Evolutionary conservation across 345 rosid genomes (phyloP).

Genomic region (Dovyalis caffra): DNA sequence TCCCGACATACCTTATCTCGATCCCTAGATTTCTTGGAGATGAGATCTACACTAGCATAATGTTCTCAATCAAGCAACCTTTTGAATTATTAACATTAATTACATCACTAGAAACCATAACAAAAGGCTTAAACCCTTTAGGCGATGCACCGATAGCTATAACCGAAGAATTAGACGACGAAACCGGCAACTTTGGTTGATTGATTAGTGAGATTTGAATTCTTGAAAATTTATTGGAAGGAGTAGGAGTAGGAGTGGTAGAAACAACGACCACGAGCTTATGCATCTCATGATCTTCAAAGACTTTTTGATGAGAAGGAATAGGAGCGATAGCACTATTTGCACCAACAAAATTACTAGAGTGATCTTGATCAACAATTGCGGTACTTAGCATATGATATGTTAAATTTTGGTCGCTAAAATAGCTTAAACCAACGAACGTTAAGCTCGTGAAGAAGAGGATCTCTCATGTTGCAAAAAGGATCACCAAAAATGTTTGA

Average conservation of each 20-base stretch:
- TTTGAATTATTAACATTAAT: conserved; percentile 34
- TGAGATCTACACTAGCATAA: conserved; percentile 72
- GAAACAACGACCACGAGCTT: not conserved
- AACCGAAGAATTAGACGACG: conserved; percentile 46
- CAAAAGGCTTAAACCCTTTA: conserved; percentile 35
- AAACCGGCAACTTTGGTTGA: conserved; percentile 24
- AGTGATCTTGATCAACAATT: conserved; percentile 3
- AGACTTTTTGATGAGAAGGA: conserved; percentile 18
- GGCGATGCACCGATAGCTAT: conserved; percentile 30
- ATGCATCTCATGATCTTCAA: conserved; percentile 43
- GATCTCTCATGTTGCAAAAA: conserved; percentile 63
- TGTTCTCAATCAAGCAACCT: conserved; percentile 42
- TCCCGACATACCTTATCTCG: conserved; percentile 71
- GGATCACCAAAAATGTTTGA: conserved; percentile 91
- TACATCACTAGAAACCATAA: conserved; percentile 34
- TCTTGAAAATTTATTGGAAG: conserved; percentile 50
- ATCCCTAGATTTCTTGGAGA: conserved; percentile 82
- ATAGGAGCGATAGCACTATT: conserved; percentile 16
- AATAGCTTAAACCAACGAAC: conserved; percentile 23
- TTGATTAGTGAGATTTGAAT: conserved; percentile 60
- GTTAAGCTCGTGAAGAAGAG: conserved; percentile 59
- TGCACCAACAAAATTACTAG: conserved; percentile 4
- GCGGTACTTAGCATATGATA: conserved; percentile 15
- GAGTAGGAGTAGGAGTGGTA: not conserved
- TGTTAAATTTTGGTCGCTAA: conserved; percentile 8